Evolutionary conservation across 768 basidiomycete species (phyloP).

Genomic region (Boletellus ananas): DNA sequence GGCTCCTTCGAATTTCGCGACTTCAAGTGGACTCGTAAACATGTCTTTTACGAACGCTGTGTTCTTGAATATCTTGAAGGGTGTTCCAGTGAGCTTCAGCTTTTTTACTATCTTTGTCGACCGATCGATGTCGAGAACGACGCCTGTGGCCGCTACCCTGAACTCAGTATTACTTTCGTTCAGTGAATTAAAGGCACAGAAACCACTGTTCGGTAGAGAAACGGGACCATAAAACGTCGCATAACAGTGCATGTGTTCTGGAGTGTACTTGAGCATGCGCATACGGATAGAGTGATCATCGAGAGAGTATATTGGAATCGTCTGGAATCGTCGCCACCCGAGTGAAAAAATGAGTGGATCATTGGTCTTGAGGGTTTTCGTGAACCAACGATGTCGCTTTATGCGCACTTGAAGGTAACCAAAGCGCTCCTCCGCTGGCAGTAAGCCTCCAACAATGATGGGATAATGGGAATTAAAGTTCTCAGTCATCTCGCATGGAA

Average conservation of each 20-base stretch:
- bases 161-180: constrained; percentile 67
- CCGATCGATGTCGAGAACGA: constrained; percentile 89
- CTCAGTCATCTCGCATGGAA: constrained; percentile 90
- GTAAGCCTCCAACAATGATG: constrained; percentile 86
- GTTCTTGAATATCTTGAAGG: constrained; percentile 98
- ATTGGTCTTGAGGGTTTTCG: constrained; percentile 90
- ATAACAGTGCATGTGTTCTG: constrained; percentile 99
- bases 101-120: constrained; percentile 98
- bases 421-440: constrained; percentile 86
- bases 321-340: constrained; percentile 98
- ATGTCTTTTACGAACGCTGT: constrained; percentile 98
- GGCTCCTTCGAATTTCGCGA: constrained; percentile 99
- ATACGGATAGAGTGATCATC: constrained; percentile 98
- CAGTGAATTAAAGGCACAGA: constrained; percentile 94
- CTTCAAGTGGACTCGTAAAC: constrained; percentile 91
- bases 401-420: constrained; percentile 93
- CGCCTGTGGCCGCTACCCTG: constrained; percentile 89
- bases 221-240: constrained; percentile 97
- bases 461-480: constrained; percentile 92
- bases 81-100: constrained; percentile 91
- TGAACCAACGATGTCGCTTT: constrained; percentile 95
- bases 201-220: constrained; percentile 88
- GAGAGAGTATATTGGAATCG: constrained; percentile 89
- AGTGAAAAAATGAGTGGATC: constrained; percentile 94
- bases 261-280: constrained; percentile 99